phyloP scores from a whole-genome alignment of 345 rosid genomes.

The Gossypium herbaceum region DNA sequence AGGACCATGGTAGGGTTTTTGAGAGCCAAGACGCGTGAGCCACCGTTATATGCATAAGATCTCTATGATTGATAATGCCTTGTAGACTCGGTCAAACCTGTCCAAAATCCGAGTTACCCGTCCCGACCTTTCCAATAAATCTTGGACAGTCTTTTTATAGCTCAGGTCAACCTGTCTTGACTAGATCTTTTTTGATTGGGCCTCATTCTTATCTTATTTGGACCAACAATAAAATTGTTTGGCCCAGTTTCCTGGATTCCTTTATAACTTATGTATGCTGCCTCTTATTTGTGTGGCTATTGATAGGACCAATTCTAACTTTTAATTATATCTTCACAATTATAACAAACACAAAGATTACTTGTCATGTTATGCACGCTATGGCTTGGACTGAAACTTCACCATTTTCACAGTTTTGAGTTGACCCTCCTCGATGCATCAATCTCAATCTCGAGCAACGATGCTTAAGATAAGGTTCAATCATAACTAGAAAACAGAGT shows the following conservation, averaged over 20 bases:
- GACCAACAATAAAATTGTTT: not conserved
- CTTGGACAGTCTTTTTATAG: too few species aligned
- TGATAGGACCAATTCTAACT: too few species aligned
- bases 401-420: constrained; percentile 14
- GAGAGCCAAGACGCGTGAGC: not conserved
- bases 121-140: too few species aligned
- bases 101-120: not conserved
- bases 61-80: not conserved
- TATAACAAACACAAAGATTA: too few species aligned
- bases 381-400: not conserved
- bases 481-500: not conserved
- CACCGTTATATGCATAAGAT: not conserved
- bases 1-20: constrained; percentile 18
- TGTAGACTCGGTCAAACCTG: not conserved
- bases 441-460: constrained; percentile 6
- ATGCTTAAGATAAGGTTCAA: constrained; percentile 1
- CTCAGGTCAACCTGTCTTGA: too few species aligned
- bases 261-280: not conserved
- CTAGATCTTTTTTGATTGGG: constrained; percentile 19
- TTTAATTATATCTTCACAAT: too few species aligned
- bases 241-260: constrained; percentile 14
- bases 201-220: constrained; percentile 1
- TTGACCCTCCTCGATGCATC: not conserved
- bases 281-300: too few species aligned
- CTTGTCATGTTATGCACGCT: too few species aligned